phyloP scores from a whole-genome alignment of 2,329 filamentous ascomycete genomes.

The Sporothrix schenckii region DNA sequence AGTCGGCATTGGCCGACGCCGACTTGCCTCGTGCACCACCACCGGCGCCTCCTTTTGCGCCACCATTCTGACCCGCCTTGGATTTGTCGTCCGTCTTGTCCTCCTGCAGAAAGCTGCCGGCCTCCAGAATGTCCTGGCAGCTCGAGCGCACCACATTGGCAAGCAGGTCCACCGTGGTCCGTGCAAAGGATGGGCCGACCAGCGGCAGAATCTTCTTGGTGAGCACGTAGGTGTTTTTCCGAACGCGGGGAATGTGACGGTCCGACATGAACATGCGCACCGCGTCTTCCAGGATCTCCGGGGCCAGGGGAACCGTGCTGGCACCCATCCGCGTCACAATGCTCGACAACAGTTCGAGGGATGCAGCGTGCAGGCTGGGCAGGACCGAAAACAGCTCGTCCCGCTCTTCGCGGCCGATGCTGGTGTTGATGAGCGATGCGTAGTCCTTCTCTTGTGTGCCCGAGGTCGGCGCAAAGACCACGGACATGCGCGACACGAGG shows the following conservation, averaged over 20 bases:
- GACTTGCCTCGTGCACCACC: constrained; percentile 41
- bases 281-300: constrained; percentile 70
- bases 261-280: constrained; percentile 69
- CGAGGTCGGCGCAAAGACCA: constrained; percentile 58
- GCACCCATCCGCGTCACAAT: constrained; percentile 62
- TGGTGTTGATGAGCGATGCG: constrained; percentile 67
- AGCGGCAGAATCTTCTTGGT: constrained; percentile 60
- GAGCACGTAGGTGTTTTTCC: constrained; percentile 63
- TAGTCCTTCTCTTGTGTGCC: constrained; percentile 47
- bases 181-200: constrained; percentile 68
- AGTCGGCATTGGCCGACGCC: constrained; percentile 67
- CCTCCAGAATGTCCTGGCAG: constrained; percentile 72
- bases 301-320: constrained; percentile 61
- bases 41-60: neutral
- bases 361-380: constrained; percentile 72
- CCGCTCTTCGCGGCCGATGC: constrained; percentile 77
- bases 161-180: constrained; percentile 66
- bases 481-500: constrained; percentile 68
- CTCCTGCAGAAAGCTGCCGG: constrained; percentile 47
- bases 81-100: constrained; percentile 33
- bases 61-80: constrained; percentile 31
- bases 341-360: constrained; percentile 63
- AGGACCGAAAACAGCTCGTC: constrained; percentile 75
- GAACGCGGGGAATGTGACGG: constrained; percentile 57
- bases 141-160: constrained; percentile 65